These are phyloP conservation scores for Termitomyces sp. DNA, from an alignment of 768 basidiomycete species.

Conservation along the genomic window DNA sequence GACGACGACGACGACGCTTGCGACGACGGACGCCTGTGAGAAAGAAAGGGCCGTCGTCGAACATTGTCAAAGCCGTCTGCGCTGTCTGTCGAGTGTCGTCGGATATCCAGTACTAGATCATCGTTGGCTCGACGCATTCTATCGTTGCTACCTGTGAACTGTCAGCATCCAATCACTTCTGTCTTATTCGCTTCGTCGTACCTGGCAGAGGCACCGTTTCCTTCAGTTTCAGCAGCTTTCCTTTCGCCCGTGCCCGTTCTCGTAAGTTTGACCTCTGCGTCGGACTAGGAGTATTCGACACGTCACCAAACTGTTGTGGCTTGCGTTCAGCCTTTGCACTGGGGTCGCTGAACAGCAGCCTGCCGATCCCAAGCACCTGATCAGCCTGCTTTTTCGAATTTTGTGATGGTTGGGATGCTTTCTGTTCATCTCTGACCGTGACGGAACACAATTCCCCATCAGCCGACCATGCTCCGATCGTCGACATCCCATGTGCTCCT, in stretches of 20 bases:
- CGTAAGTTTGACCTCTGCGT: conserved; percentile 8
- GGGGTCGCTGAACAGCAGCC: conserved; percentile 10
- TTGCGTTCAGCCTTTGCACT: conserved; percentile 7
- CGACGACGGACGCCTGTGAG: conserved; percentile 25
- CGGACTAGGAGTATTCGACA: conserved; percentile 10
- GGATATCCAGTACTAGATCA: conserved; percentile 23
- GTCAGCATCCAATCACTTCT: background rate
- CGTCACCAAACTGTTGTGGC: conserved; percentile 7
- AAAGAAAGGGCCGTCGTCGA: conserved; percentile 32
- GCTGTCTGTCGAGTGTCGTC: conserved; percentile 15
- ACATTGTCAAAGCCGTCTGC: conserved; percentile 4
- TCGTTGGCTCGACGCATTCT: conserved; percentile 16
- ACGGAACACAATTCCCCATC: conserved; percentile 13
- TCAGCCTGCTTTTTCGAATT: conserved; percentile 15
- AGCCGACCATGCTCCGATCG: conserved; percentile 9
- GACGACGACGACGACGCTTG: conserved; percentile 23
- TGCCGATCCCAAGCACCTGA: conserved; percentile 19
- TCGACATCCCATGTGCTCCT: conserved; percentile 11
- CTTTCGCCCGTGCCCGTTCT: conserved; percentile 19
- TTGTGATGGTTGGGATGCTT: conserved; percentile 14
- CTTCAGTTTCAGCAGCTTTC: conserved; percentile 18
- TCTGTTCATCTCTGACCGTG: background rate
- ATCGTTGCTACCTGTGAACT: conserved; percentile 8
- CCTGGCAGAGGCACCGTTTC: conserved; percentile 1
- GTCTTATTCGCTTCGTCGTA: background rate